These are phyloP conservation scores for Rhodofomes roseus DNA, from an alignment of 1,284 basidiomycete species.

Conservation along the genomic window DNA sequence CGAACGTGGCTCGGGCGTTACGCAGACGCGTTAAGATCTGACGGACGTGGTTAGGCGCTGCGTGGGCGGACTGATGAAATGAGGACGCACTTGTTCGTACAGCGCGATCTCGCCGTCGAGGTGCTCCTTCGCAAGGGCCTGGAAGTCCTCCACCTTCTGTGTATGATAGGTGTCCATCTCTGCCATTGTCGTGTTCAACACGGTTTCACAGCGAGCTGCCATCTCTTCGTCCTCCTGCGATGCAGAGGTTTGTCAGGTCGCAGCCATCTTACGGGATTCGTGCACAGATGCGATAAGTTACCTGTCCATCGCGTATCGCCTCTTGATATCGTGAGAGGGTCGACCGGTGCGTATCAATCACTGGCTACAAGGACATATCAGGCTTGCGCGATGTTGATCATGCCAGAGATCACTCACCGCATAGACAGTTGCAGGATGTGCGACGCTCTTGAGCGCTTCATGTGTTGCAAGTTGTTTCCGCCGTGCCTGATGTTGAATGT, in stretches of 20 bases:
- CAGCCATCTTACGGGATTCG: no score
- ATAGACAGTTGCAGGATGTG: conserved; percentile 70
- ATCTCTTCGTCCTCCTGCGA: conserved; percentile 59
- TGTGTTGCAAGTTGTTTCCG: conserved; percentile 69
- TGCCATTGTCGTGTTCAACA: conserved; percentile 83
- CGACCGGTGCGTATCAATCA: conserved; percentile 69
- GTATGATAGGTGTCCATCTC: conserved; percentile 81
- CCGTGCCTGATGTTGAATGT: conserved; percentile 47
- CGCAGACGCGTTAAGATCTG: conserved; percentile 56
- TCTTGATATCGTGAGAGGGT: conserved; percentile 62
- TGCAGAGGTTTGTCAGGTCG: neutral
- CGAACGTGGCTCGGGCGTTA: conserved; percentile 49
- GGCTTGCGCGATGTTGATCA: neutral
- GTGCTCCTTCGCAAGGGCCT: conserved; percentile 55
- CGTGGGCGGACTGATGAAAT: neutral
- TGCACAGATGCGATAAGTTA: no score
- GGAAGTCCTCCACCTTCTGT: conserved; percentile 72
- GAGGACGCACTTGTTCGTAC: conserved; percentile 58
- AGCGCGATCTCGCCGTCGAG: conserved; percentile 74
- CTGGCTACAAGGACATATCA: conserved; percentile 40
- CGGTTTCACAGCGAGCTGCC: conserved; percentile 78
- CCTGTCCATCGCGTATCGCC: conserved; percentile 37
- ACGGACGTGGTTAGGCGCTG: neutral
- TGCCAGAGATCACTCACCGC: conserved; percentile 42
- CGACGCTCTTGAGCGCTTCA: conserved; percentile 70